Evolutionary conservation across 1,284 basidiomycete genomes (phyloP), one percentile per base, ranked within the genome.

Genomic region (Cutaneotrichosporon cavernicola): DNA sequence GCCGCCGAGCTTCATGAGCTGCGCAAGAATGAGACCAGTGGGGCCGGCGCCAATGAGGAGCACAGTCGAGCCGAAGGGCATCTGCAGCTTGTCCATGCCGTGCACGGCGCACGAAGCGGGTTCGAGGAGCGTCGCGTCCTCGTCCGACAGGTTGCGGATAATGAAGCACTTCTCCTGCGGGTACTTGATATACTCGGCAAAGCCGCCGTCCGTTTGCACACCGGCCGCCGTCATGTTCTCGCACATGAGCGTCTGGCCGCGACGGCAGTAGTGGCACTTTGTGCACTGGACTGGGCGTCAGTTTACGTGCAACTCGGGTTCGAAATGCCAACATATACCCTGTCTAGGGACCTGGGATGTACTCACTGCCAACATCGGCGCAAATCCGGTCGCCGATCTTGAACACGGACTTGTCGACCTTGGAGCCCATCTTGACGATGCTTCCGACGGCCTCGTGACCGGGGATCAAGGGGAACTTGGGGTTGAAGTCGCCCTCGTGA

Each of bases 41-140:
- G 91, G 91, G 36, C 79, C 79, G 40, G 79, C 76, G 68, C 82
- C 82, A 67, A 93, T 84, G 62, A 93, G 82, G 55, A 93, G 84
- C 16, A 87, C 90, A 63, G 91, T 89, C 53, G 88, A 82, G 43
- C 91, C 91, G 66, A 91, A 88, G 18, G 88, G 85, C 32, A 89
- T 86, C 65, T 84, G 85, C 60, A 94, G 85, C 76, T 90, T 91
- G 82, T 93, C 92, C 65, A 92, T 85, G 14, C 91, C 91, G 80
- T 94, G 92, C 61, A 94, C 86, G 18, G 91, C 91, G 76, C 91
- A 94, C 16, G 91, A 88, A 5, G 91, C 89, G 21, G 91, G 91
- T 77, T 94, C 91, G 61, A 93, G 82, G n/a, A 94, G 85, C 5
- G 90, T 92, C 0, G 91, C 89, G 72, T 93, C 90, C 78, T 91